phyloP scores from a whole-genome alignment of 2,329 filamentous ascomycete species.

The Penicillium fuscoglaucum region DNA sequence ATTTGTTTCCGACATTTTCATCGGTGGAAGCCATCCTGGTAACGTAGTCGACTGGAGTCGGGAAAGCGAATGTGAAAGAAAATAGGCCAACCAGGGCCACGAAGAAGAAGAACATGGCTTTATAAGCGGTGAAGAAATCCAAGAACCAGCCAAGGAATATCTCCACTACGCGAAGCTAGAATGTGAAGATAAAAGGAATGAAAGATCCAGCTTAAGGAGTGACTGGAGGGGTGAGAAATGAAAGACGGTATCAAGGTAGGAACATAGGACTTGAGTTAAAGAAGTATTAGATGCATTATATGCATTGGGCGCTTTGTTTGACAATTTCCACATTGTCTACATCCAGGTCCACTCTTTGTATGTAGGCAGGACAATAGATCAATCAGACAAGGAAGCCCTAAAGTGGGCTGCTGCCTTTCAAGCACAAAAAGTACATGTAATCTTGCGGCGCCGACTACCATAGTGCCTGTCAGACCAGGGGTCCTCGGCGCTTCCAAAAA shows the following conservation, averaged over 20 bases:
- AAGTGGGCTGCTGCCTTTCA: not conserved
- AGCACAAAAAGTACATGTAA: not conserved
- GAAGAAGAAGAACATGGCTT: slow-evolving; percentile 12
- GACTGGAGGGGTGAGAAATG: not conserved
- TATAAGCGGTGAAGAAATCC: slow-evolving; percentile 3
- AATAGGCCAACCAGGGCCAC: slow-evolving; percentile 20
- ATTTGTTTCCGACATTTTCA: slow-evolving; percentile 17
- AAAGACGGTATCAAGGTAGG: not conserved
- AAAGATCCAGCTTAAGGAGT: not conserved
- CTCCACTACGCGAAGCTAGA: not conserved
- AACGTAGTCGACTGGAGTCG: slow-evolving; percentile 5
- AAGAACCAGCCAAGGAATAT: slow-evolving; percentile 7
- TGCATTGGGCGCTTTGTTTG: not conserved
- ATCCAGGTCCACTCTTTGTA: not conserved
- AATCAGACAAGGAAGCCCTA: not conserved
- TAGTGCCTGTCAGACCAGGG: slow-evolving; percentile 15
- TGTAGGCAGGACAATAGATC: not conserved
- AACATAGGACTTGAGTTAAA: not conserved
- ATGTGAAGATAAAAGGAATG: not conserved
- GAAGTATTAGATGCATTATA: not conserved
- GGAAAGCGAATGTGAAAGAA: slow-evolving; percentile 19
- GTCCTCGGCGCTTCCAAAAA: not conserved
- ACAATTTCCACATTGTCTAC: not conserved
- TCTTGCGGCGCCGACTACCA: not conserved
- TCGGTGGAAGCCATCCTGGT: not conserved